Evolutionary conservation across 2,329 filamentous ascomycete genomes (phyloP), one percentile per base, ranked within the genome.

Genomic region (Endocalyx cinctus): DNA sequence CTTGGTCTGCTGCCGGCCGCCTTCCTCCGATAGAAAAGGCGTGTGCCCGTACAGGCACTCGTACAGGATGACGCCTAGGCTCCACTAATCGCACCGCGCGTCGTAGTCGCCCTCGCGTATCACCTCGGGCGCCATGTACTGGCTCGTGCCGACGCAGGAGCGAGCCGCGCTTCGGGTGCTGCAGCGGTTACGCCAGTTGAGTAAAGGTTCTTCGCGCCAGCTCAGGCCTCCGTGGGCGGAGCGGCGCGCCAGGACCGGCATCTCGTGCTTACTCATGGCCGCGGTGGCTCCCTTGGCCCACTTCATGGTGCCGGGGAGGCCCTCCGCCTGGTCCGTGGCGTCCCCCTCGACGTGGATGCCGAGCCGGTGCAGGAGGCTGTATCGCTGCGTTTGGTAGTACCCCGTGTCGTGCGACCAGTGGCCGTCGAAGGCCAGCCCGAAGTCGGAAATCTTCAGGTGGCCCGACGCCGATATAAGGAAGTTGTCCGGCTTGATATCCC

Each of bases 61-160:
- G 52, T 87, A 97, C 36, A 97, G 63, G 53, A 97, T 96, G 54
- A 97, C 80, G 33, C 88, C 90, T 48, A 97, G 77, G 62, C 89
- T 96, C 90, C 86, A 97, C 87, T 77, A 97, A 62, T 97, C 90
- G 62, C 90, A 97, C 52, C 90, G 75, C 18, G 86, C 90, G 61
- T 97, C 92, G 58, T 97, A 97, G 23, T 73, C 65, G 30, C 87
- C 75, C 17, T 89, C 87, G 45, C 75, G 70, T 37, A 96, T 82
- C 13, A 97, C 86, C 64, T 97, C 92, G 2, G 90, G 90, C 1
- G 92, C 90, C 92, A 96, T 97, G 65, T 97, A 97, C 55, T 96
- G 90, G 56, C 88, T 95, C 3, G 92, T 97, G 3, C 90, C 90
- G 10, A 97, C 90, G 1, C 95, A 80, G 28, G 88, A 95, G 46